A percentile compares a stretch with the other conserved stretches of the same genome.
Evolutionary conservation across 345 rosid species (phyloP).

Genomic region (Punica granatum): DNA sequence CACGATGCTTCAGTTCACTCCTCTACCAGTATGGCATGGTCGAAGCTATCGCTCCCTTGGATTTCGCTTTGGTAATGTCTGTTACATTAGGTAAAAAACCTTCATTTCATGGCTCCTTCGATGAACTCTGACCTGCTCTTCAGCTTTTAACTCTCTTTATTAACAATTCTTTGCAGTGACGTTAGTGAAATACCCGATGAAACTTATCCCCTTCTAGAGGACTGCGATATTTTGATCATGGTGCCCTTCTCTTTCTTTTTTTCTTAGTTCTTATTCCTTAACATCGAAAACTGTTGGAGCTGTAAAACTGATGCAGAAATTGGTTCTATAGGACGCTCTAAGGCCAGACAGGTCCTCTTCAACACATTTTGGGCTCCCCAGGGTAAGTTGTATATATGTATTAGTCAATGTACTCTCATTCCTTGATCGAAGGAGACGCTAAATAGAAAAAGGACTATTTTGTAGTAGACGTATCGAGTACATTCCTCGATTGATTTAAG

Average conservation of each 20-base stretch:
- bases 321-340: constrained; percentile 61
- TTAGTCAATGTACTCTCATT: neutral
- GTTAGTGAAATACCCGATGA: constrained; percentile 88
- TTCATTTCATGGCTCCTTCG: neutral
- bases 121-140: neutral
- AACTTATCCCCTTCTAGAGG: constrained; percentile 70
- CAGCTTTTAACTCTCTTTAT: neutral
- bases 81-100: constrained; percentile 64
- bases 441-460: too few species aligned
- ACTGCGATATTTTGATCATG: constrained; percentile 64
- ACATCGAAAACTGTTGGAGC: neutral
- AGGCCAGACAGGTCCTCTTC: constrained; percentile 86
- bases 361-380: constrained; percentile 89
- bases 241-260: constrained; percentile 22
- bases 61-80: constrained; percentile 74
- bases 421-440: neutral
- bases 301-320: constrained; percentile 2
- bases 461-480: too few species aligned
- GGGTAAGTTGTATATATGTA: constrained; percentile 31
- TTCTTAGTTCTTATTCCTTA: neutral
- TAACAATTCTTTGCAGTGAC: constrained; percentile 48
- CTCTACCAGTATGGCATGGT: constrained; percentile 97
- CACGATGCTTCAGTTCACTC: constrained; percentile 48
- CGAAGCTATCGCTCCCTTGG: constrained; percentile 78
- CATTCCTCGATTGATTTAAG: too few species aligned